phyloP scores from a whole-genome alignment of 1,284 basidiomycete species.

The Rhodofomes roseus region DNA sequence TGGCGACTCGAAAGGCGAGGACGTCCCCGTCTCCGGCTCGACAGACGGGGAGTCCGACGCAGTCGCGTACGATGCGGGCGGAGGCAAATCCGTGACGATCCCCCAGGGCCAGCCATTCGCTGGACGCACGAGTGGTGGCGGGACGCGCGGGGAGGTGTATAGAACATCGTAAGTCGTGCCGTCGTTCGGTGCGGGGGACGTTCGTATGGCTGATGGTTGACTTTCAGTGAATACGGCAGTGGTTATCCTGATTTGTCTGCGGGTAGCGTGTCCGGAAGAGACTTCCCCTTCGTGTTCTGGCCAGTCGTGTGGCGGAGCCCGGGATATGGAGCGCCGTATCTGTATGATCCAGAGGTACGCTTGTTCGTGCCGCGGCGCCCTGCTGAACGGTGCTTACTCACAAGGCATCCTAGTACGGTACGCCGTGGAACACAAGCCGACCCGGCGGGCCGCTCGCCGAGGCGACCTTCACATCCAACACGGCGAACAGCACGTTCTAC shows the following conservation, averaged over 20 bases:
- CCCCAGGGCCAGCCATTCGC: slow-evolving; percentile 37
- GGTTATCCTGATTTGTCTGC: slow-evolving; percentile 47
- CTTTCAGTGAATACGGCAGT: slow-evolving; percentile 48
- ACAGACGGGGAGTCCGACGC: slow-evolving; percentile 25
- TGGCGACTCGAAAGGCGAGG: slow-evolving; percentile 17
- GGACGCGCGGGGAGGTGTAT: slow-evolving; percentile 33
- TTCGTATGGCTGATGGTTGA: not conserved
- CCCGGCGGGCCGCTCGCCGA: slow-evolving; percentile 54
- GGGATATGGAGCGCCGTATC: slow-evolving; percentile 36
- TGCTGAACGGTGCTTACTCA: not conserved
- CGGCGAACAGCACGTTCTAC: slow-evolving; percentile 45
- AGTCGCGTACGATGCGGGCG: slow-evolving; percentile 36
- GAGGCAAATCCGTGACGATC: slow-evolving; percentile 31
- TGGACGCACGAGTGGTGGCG: slow-evolving; percentile 40
- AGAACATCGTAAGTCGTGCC: slow-evolving; percentile 36
- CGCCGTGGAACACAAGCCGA: slow-evolving; percentile 46
- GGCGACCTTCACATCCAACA: slow-evolving; percentile 43
- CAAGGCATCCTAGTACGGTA: slow-evolving; percentile 45
- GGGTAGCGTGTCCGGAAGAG: slow-evolving; percentile 41
- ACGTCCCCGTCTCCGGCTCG: slow-evolving; percentile 25
- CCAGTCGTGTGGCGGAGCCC: slow-evolving; percentile 48
- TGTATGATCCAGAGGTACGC: slow-evolving; percentile 40
- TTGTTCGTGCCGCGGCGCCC: too few relatives aligned
- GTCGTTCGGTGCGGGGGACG: slow-evolving; percentile 1
- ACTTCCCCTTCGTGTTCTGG: slow-evolving; percentile 60